Base-by-base conservation (phyloP, 2,329 filamentous ascomycete species). In the Cladosporium oxysporum region DNA sequence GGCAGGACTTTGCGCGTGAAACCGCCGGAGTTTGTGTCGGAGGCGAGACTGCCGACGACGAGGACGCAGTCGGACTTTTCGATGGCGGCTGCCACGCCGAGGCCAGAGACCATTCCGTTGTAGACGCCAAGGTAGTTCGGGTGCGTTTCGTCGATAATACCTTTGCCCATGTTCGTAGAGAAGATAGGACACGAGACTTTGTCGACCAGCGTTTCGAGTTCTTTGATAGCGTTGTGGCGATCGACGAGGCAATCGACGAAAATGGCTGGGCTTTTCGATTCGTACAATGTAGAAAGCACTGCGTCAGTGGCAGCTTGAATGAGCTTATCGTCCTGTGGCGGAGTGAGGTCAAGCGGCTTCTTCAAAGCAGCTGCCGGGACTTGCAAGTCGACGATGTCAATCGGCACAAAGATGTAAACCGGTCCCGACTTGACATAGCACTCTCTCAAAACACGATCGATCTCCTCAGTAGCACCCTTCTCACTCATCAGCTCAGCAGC, bases 341-440 rank as follows among this genome's bases (percentile, higher is more conserved):
- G 69, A 4, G 72, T 66, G 6, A 77, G 58, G 68, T 81, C 74
- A 18, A 82, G 74, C 0, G 77, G 77, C 5, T 69, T 78, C 2
- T 77, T 66, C 14, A 82, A 70, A 0, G 79, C 69, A 12, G 70
- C 71, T 5, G 73, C 71, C 14, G 78, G 70, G 4, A 86, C 71
- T 81, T 77, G 68, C 35, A 71, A 62, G 44, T 72, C 71, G 1
- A 74, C 73, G 21, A 81, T 65, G 70, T 82, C 79, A 2, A 81
- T 72, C 0, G 80, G 80, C 1, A 82, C 58, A 69, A 81, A 81
- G 58, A 82, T 79, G 67, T 81, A 82, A 0, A 82, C 80, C 2
- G 80, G 80, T 1, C 74, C 72, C 16, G 75, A 79, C 66, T 80
- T 74, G 52, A 82, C 66, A 64, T 81, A 78, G 70, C 78, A 79